Percentiles rank a stretch among this genome's conserved stretches.
Evolutionary conservation across 1,284 basidiomycete species (phyloP).

Genomic region (Apiotrichum akiyoshidainum): DNA sequence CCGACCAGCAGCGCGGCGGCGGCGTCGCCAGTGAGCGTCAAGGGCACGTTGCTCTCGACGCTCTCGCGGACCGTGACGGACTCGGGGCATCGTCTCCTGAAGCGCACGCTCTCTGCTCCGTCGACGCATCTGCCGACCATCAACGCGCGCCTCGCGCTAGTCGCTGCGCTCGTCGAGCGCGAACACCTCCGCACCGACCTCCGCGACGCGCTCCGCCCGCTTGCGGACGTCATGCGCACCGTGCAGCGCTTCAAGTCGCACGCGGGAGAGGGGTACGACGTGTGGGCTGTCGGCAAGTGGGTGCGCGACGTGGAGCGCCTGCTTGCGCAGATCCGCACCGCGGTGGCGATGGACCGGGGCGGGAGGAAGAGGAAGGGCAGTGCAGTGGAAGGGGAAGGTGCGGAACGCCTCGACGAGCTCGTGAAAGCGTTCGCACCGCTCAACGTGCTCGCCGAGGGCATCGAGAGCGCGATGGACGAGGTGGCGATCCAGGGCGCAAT

Average conservation of each 20-base stretch:
- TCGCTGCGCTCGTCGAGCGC: constrained; percentile 67
- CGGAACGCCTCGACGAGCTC: constrained; percentile 51
- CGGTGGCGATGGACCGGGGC: not conserved
- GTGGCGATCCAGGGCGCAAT: constrained; percentile 26
- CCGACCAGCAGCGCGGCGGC: constrained; percentile 10
- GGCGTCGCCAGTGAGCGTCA: constrained; percentile 15
- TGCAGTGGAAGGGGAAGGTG: constrained; percentile 16
- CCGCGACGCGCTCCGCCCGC: constrained; percentile 57
- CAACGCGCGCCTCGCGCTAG: constrained; percentile 69
- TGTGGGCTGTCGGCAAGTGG: constrained; percentile 44
- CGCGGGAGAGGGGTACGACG: constrained; percentile 62
- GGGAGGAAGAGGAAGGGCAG: not conserved
- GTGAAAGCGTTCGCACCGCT: constrained; percentile 60
- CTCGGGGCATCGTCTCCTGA: constrained; percentile 72
- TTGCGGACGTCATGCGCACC: constrained; percentile 72
- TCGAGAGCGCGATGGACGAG: constrained; percentile 60
- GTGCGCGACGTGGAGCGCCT: constrained; percentile 34
- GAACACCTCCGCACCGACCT: constrained; percentile 69
- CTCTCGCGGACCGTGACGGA: constrained; percentile 76
- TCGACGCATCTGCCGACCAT: constrained; percentile 74
- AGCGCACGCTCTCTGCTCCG: constrained; percentile 55
- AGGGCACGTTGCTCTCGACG: constrained; percentile 68
- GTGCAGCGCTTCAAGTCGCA: constrained; percentile 73
- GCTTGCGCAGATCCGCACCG: constrained; percentile 19
- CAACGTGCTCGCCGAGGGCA: constrained; percentile 59